Percentiles rank a stretch among this genome's conserved stretches.
Conservation (phyloP, 345 rosid genomes). For the Moringa oleifera region DNA sequence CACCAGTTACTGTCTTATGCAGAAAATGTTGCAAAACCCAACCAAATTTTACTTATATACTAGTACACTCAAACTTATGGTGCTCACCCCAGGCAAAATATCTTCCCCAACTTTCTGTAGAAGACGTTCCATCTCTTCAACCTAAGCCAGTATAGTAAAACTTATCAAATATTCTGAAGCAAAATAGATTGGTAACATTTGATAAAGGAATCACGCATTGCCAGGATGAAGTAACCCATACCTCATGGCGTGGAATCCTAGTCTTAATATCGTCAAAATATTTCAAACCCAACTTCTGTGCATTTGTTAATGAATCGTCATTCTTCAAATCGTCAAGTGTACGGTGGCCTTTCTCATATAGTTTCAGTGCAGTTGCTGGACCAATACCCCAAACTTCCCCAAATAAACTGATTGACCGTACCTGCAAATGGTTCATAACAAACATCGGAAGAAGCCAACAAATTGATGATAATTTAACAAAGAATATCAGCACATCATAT, state of each 20-base stretch:
- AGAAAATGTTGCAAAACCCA: constrained; percentile 1
- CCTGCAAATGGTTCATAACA: constrained; percentile 38
- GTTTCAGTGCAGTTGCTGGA: constrained; percentile 86
- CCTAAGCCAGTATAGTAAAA: constrained; percentile 37
- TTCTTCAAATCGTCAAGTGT: constrained; percentile 70
- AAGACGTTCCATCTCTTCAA: constrained; percentile 75
- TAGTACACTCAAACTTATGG: constrained; percentile 4
- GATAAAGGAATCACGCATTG: constrained; percentile 2
- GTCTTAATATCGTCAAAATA: constrained; percentile 82
- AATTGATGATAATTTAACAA: neutral
- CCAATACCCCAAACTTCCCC: constrained; percentile 99
- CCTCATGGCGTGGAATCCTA: constrained; percentile 90
- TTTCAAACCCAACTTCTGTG: constrained; percentile 85
- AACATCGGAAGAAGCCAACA: constrained; percentile 11
- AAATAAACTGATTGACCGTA: constrained; percentile 68
- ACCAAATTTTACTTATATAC: neutral
- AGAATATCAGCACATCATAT: neutral
- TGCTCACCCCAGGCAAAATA: constrained; percentile 70
- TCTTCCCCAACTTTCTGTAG: constrained; percentile 71
- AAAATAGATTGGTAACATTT: constrained; percentile 1
- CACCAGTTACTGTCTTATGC: neutral
- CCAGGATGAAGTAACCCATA: constrained; percentile 23
- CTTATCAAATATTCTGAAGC: constrained; percentile 3
- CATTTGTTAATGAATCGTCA: constrained; percentile 69
- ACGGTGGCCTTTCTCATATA: constrained; percentile 87